phyloP scores from a whole-genome alignment of 139 green algal genomes.

The Chlorella sp. region DNA sequence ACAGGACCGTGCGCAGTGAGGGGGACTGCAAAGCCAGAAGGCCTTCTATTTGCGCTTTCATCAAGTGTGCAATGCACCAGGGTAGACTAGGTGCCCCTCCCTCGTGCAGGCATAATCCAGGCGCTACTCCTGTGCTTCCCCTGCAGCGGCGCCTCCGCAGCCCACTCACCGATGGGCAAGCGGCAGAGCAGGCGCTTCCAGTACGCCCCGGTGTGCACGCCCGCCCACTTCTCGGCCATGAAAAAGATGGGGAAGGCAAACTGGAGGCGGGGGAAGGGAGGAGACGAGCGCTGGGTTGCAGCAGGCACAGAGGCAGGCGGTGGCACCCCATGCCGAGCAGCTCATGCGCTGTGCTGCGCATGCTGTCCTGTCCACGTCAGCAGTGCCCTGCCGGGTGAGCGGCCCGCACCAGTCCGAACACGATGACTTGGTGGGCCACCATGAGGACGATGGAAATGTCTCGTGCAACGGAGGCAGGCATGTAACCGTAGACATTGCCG shows the following conservation, averaged over 20 bases:
- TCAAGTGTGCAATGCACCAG: too few species aligned
- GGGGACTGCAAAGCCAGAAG: too few species aligned
- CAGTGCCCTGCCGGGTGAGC: too few species aligned
- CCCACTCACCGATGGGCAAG: slow-evolving; percentile 15
- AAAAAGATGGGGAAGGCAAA: slow-evolving; percentile 39
- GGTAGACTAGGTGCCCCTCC: too few species aligned
- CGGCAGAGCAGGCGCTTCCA: slow-evolving; percentile 29
- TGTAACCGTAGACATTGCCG: slow-evolving; percentile 39
- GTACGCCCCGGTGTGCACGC: slow-evolving; percentile 21
- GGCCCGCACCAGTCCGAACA: slow-evolving; percentile 38
- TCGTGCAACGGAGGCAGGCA: neutral
- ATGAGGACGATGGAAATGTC: slow-evolving; percentile 43
- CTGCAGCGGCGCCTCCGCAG: neutral
- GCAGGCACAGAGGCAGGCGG: neutral
- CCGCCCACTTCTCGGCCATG: slow-evolving; percentile 37
- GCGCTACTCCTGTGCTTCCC: too few species aligned
- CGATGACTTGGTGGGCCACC: slow-evolving; percentile 42
- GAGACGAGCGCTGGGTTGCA: neutral
- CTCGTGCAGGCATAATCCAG: too few species aligned
- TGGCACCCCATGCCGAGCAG: too few species aligned
- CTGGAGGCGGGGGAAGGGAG: neutral
- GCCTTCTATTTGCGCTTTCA: too few species aligned
- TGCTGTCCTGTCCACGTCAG: too few species aligned
- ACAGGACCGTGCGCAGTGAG: too few species aligned
- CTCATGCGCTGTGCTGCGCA: too few species aligned